Evolutionary conservation across 495 filamentous ascomycete genomes (phyloP).

Genomic region (Xylaria castorea): DNA sequence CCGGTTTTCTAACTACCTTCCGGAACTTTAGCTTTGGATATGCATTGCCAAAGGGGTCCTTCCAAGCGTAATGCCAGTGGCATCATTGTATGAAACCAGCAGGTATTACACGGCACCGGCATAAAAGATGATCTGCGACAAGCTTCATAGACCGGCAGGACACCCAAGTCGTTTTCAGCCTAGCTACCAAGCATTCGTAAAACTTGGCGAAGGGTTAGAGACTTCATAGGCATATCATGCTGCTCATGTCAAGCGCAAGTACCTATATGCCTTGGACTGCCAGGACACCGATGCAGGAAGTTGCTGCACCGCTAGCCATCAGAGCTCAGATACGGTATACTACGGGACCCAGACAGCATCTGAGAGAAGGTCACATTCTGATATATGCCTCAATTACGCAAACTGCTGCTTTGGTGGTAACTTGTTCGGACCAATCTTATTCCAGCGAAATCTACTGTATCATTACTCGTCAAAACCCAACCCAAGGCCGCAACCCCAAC

Average conservation of each 20-base stretch:
- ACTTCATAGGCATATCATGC: neutral
- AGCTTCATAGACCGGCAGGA: neutral
- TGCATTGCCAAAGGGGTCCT: neutral
- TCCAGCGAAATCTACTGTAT: neutral
- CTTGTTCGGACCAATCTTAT: neutral
- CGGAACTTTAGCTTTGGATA: constrained; percentile 4
- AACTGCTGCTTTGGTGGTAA: neutral
- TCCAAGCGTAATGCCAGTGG: too few species aligned
- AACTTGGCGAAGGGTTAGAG: neutral
- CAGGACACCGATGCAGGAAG: neutral
- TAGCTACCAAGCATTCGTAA: neutral
- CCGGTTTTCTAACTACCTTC: neutral
- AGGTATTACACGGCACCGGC: neutral
- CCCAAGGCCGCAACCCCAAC: neutral
- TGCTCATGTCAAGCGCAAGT: neutral
- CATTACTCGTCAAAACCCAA: neutral
- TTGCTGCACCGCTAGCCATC: neutral
- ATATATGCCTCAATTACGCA: neutral
- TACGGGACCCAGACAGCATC: neutral
- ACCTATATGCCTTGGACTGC: neutral
- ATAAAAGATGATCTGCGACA: neutral
- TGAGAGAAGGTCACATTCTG: neutral
- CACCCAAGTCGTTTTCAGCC: neutral
- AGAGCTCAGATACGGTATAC: neutral
- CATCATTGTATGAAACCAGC: neutral